Percentiles rank a stretch among this genome's conserved stretches.
These are phyloP conservation scores for Salix arbutifolia DNA, from an alignment of 345 rosid species.

Conservation along the genomic window DNA sequence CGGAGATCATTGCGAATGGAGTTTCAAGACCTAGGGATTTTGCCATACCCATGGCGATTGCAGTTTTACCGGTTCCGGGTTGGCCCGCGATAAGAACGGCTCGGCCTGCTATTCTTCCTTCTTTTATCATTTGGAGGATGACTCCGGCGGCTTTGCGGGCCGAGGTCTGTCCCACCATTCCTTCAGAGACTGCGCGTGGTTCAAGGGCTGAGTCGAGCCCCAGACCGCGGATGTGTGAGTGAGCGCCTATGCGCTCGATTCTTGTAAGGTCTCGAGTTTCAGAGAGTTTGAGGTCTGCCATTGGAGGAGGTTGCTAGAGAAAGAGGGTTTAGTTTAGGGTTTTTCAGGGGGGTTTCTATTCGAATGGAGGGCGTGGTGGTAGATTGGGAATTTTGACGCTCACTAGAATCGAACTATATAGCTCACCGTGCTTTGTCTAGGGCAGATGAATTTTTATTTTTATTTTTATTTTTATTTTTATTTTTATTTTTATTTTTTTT, in stretches of 20 bases:
- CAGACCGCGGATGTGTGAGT: slow-evolving; percentile 88
- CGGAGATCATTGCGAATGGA: slow-evolving; percentile 90
- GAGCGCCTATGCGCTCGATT: slow-evolving; percentile 92
- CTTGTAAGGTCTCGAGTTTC: slow-evolving; percentile 80
- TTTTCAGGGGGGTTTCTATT: not conserved
- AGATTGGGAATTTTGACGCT: too few species aligned
- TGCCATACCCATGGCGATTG: slow-evolving; percentile 98
- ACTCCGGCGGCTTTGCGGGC: slow-evolving; percentile 95
- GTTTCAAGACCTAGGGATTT: slow-evolving; percentile 91
- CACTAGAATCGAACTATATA: too few species aligned
- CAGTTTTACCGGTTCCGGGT: slow-evolving; percentile 96
- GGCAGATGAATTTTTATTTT: too few species aligned
- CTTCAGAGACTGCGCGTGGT: slow-evolving; percentile 82
- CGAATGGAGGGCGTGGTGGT: slow-evolving; percentile 17
- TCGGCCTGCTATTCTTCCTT: slow-evolving; percentile 83
- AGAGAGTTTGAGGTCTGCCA: slow-evolving; percentile 80
- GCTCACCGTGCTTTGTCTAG: too few species aligned
- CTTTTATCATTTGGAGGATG: slow-evolving; percentile 87
- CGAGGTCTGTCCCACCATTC: slow-evolving; percentile 77
- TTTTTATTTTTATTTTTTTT: too few species aligned
- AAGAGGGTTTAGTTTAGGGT: not conserved
- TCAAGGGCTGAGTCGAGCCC: slow-evolving; percentile 89
- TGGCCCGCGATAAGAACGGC: slow-evolving; percentile 90
- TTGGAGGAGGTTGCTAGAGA: slow-evolving; percentile 12
- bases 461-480: too few species aligned